Base-by-base conservation (phyloP, 1,284 basidiomycete genomes). In the Ganoderma resinaceum region DNA sequence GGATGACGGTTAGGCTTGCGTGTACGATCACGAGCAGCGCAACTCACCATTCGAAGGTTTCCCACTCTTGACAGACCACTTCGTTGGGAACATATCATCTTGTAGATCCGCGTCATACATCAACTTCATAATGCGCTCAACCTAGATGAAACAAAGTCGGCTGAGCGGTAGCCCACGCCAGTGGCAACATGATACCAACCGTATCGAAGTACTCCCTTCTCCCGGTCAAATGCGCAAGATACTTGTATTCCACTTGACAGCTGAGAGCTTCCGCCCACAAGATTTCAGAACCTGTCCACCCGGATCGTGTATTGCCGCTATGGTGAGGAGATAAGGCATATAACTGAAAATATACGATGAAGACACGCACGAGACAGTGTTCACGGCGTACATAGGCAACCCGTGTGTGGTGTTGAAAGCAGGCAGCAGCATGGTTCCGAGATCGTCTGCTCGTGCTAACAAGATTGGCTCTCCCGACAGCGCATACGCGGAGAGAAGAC, bases 401-500 rank as follows among this genome's bases (percentile, higher is more conserved):
- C 87, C 87, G 0, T 81, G 81, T 0, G 80, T 60, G 0, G 86
- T 85, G 0, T 87, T 85, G 77, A 91, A 88, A 0, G 80, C 87
- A 0, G 87, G 87, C 1, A 87, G 75, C 0, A 91, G 81, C 53
- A 80, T 75, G 3, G 74, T 71, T 0, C 82, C 88, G 1, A 91
- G 80, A 20, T 86, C 82, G 61, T 89, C 85, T 0, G 89, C 88
- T 7, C 83, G 84, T 1, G 78, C 70, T 3, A 88, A 80, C 0
- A 89, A 77, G 1, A 87, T 75, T 1, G 82, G 78, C 70, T 91
- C 87, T 16, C 82, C 82, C 0, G 90, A 89, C 1, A 94, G 82
- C 33, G 91, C 89, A 73, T 92, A 90, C 0, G 91, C 91, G 8
- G 91, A 89, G 3, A 94, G 82, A 1, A 92, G 78, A 14, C 91